A percentile compares a stretch with the other conserved stretches of the same genome.
These are phyloP conservation scores for Trametes meyenii DNA, from an alignment of 768 basidiomycete species.

Conservation along the genomic window DNA sequence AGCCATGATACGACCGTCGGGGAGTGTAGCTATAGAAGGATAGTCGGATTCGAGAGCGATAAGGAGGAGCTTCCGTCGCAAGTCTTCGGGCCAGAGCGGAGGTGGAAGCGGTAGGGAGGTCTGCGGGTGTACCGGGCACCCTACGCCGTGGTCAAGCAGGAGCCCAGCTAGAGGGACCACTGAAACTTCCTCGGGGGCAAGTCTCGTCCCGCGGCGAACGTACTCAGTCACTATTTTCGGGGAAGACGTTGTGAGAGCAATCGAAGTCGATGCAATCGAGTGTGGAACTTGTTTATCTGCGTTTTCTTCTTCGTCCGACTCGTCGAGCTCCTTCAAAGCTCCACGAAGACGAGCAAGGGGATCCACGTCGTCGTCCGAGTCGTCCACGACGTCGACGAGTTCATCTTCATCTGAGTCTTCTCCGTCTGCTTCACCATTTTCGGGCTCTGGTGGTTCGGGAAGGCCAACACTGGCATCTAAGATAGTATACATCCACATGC, in stretches of 20 bases:
- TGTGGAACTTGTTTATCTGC: conserved; percentile 38
- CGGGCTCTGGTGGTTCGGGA: conserved; percentile 35
- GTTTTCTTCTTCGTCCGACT: conserved; percentile 35
- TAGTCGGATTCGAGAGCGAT: conserved; percentile 58
- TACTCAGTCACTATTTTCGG: conserved; percentile 53
- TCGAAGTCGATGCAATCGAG: conserved; percentile 28
- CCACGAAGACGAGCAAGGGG: conserved; percentile 71
- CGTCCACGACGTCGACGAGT: conserved; percentile 36
- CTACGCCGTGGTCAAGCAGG: conserved; percentile 37
- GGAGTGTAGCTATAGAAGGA: conserved; percentile 48
- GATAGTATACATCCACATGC: conserved; percentile 68
- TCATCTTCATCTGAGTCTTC: conserved; percentile 30
- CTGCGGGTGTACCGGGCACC: conserved; percentile 14
- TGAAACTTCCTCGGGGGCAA: conserved; percentile 58
- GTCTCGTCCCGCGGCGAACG: conserved; percentile 67
- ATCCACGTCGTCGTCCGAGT: conserved; percentile 50
- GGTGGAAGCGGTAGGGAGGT: conserved; percentile 43
- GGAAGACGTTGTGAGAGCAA: conserved; percentile 11
- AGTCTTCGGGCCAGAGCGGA: conserved; percentile 50
- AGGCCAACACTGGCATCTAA: conserved; percentile 71
- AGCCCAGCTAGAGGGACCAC: conserved; percentile 54
- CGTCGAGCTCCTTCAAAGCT: conserved; percentile 61
- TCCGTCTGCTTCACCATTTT: conserved; percentile 27
- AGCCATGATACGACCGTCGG: conserved; percentile 47
- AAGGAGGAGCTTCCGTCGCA: conserved; percentile 59